Percentiles rank a stretch among this genome's conserved stretches.
Evolutionary conservation across 306 rosid genomes (phyloP).

Genomic region (Datisca glomerata): DNA sequence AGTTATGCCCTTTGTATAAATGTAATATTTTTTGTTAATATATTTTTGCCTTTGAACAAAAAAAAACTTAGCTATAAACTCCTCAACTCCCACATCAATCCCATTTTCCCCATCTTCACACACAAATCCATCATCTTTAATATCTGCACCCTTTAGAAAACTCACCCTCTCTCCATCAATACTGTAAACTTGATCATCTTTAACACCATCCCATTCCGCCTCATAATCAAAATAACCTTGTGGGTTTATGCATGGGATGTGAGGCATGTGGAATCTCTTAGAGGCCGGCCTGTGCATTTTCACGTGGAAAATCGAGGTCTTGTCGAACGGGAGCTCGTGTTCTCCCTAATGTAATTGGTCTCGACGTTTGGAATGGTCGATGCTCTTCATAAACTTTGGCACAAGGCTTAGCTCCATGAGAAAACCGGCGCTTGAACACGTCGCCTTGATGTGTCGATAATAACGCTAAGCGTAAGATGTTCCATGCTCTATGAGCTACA

Average conservation of each 20-base stretch:
- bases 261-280: constrained; percentile 49
- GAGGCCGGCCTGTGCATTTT: constrained; percentile 45
- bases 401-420: constrained; percentile 45
- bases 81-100: constrained; percentile 62
- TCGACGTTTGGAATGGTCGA: constrained; percentile 13
- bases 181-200: not conserved
- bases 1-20: too few relatives aligned
- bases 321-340: constrained; percentile 70
- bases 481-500: constrained; percentile 50
- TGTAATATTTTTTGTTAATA: too few relatives aligned
- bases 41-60: constrained; percentile 1
- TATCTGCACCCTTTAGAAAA: not conserved
- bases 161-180: constrained; percentile 19
- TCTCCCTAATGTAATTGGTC: constrained; percentile 40
- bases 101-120: constrained; percentile 15
- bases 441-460: constrained; percentile 78
- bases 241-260: constrained; percentile 61
- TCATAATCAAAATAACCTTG: constrained; percentile 48
- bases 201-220: constrained; percentile 6
- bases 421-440: constrained; percentile 39
- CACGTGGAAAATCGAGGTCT: constrained; percentile 55
- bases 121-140: constrained; percentile 4
- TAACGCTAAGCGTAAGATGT: constrained; percentile 42
- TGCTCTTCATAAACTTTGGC: constrained; percentile 42
- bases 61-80: constrained; percentile 74